phyloP scores from a whole-genome alignment of 768 basidiomycete genomes.

The Pisolithus orientalis region DNA sequence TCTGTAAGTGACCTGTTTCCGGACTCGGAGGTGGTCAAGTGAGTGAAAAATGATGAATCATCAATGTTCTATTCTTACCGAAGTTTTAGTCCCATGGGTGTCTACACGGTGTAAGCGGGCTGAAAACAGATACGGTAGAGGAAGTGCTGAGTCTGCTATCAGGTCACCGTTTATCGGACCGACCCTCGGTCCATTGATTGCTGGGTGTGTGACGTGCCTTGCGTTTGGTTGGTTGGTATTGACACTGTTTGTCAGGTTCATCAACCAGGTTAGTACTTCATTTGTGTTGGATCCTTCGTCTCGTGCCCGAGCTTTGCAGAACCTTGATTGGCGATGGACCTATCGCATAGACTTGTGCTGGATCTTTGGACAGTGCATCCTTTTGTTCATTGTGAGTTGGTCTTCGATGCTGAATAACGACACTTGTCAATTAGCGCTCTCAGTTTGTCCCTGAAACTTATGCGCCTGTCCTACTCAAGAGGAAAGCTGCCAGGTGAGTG shows the following conservation, averaged over 20 bases:
- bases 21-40: conserved; percentile 56
- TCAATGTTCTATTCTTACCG: background rate
- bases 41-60: conserved; percentile 16
- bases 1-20: conserved; percentile 52
- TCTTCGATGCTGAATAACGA: background rate
- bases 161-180: conserved; percentile 52
- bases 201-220: conserved; percentile 40
- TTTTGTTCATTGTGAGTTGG: conserved; percentile 43
- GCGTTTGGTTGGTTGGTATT: background rate
- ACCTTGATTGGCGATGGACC: conserved; percentile 69
- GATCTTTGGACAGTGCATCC: conserved; percentile 48
- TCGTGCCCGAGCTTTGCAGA: conserved; percentile 25
- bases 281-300: background rate
- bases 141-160: background rate
- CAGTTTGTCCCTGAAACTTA: conserved; percentile 74
- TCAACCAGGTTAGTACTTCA: conserved; percentile 49
- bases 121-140: background rate
- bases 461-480: conserved; percentile 49
- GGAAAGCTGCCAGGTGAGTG: conserved; percentile 50
- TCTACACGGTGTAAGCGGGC: conserved; percentile 38
- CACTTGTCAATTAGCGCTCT: background rate
- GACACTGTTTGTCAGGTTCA: conserved; percentile 39
- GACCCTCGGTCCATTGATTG: conserved; percentile 48
- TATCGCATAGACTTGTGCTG: conserved; percentile 68
- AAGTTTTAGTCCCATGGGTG: conserved; percentile 44